Evolutionary conservation across 345 rosid genomes (phyloP).

Genomic region (Populus pruinosa): DNA sequence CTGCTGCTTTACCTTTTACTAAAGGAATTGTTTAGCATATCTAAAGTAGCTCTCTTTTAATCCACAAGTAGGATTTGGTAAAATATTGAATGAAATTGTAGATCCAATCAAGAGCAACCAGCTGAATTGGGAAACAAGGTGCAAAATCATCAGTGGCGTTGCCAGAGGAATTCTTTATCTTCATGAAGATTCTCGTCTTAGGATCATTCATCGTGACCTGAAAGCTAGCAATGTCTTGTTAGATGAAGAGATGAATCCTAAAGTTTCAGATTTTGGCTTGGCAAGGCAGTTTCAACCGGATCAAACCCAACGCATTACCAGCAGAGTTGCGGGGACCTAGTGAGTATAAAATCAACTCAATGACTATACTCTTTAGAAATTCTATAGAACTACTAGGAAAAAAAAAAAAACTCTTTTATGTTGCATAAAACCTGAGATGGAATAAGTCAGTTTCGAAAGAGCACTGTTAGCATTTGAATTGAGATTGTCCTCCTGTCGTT

Average conservation of each 20-base stretch:
- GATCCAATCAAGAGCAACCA: background rate
- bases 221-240: background rate
- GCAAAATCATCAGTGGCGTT: slow-evolving; percentile 6
- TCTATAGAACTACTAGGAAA: too few relatives aligned
- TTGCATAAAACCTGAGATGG: too few relatives aligned
- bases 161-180: slow-evolving; percentile 10
- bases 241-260: background rate
- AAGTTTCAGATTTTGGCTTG: background rate
- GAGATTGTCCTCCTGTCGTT: too few relatives aligned
- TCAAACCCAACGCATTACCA: background rate
- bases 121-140: slow-evolving; percentile 11
- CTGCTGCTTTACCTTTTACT: too few relatives aligned
- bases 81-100: background rate
- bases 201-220: slow-evolving; percentile 6
- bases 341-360: background rate
- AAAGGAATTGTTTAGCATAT: too few relatives aligned
- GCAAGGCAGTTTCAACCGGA: background rate
- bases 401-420: too few relatives aligned
- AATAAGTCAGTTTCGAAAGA: too few relatives aligned
- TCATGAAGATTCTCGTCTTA: slow-evolving; percentile 8
- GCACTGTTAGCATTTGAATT: too few relatives aligned
- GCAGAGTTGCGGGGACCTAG: background rate
- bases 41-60: too few relatives aligned
- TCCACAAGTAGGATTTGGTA: too few relatives aligned
- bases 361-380: too few relatives aligned